A percentile compares a stretch with the other conserved stretches of the same genome.
phyloP scores from a whole-genome alignment of 352 stramenopile species.

The Phytophthora sojae region DNA sequence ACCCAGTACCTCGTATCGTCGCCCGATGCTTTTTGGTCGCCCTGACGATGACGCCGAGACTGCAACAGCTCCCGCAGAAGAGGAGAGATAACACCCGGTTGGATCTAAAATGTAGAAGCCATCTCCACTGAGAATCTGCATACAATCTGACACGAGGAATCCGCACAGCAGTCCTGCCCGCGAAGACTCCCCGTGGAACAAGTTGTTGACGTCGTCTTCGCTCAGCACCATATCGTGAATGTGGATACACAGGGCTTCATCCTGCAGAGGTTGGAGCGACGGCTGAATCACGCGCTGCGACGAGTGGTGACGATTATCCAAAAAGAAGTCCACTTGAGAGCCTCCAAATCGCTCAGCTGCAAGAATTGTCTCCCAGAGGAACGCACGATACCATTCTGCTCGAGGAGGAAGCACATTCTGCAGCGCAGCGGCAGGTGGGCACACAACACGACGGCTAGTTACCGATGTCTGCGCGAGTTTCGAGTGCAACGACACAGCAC shows the following conservation, averaged over 20 bases:
- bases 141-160: conserved; percentile 76
- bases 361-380: conserved; percentile 71
- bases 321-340: conserved; percentile 70
- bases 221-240: conserved; percentile 67
- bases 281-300: conserved; percentile 74
- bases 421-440: conserved; percentile 50
- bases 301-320: conserved; percentile 72
- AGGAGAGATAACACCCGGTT: conserved; percentile 52
- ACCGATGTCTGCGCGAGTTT: conserved; percentile 70
- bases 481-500: conserved; percentile 68
- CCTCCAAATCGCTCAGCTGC: conserved; percentile 61
- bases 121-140: conserved; percentile 83
- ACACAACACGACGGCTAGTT: conserved; percentile 55
- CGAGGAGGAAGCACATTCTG: conserved; percentile 47
- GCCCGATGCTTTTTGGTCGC: conserved; percentile 35
- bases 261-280: conserved; percentile 74
- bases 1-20: conserved; percentile 67
- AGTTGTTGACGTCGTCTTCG: conserved; percentile 56
- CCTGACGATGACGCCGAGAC: conserved; percentile 6
- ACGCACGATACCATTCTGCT: conserved; percentile 47
- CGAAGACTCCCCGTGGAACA: conserved; percentile 62
- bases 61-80: conserved; percentile 22
- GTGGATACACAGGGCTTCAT: conserved; percentile 76
- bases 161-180: conserved; percentile 62
- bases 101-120: conserved; percentile 84